Percentiles rank a stretch among this genome's conserved stretches.
phyloP scores from a whole-genome alignment of 495 filamentous ascomycete species.

The Chlorociboria aeruginascens region DNA sequence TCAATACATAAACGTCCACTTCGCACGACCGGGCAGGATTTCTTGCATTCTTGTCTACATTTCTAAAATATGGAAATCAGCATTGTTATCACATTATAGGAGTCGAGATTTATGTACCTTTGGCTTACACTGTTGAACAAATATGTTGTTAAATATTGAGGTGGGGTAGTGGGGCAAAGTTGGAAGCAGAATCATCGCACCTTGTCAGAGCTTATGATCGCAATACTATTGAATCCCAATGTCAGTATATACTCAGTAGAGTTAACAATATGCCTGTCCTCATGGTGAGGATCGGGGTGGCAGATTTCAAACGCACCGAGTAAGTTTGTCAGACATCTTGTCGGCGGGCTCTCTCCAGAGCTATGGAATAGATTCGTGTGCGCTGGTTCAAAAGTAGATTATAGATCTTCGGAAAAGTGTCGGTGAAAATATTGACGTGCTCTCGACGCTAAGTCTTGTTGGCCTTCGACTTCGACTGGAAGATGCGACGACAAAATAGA shows the following conservation, averaged over 20 bases:
- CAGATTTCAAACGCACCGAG: slow-evolving; percentile 41
- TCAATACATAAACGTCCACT: slow-evolving; percentile 97
- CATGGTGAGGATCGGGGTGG: background rate
- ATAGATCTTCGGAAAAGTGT: background rate
- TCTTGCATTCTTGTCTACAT: slow-evolving; percentile 98
- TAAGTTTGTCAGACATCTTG: slow-evolving; percentile 75
- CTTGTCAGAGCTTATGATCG: slow-evolving; percentile 96
- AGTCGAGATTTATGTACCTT: slow-evolving; percentile 45
- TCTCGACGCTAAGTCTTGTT: background rate
- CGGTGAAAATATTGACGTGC: background rate
- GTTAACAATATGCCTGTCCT: background rate
- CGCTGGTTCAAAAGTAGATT: background rate
- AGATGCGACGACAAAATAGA: background rate
- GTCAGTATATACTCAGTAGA: slow-evolving; percentile 1
- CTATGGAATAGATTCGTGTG: background rate
- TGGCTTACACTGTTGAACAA: slow-evolving; percentile 71
- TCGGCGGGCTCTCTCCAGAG: background rate
- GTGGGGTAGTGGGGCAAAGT: slow-evolving; percentile 21
- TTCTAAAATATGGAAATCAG: slow-evolving; percentile 39
- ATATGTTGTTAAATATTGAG: slow-evolving; percentile 23
- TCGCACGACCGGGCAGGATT: slow-evolving; percentile 94
- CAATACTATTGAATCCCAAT: slow-evolving; percentile 52
- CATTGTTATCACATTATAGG: background rate
- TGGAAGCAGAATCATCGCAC: slow-evolving; percentile 27
- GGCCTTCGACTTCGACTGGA: background rate